Evolutionary conservation across 2,329 filamentous ascomycete genomes (phyloP).

Genomic region (Pseudofabraea citricarpa): DNA sequence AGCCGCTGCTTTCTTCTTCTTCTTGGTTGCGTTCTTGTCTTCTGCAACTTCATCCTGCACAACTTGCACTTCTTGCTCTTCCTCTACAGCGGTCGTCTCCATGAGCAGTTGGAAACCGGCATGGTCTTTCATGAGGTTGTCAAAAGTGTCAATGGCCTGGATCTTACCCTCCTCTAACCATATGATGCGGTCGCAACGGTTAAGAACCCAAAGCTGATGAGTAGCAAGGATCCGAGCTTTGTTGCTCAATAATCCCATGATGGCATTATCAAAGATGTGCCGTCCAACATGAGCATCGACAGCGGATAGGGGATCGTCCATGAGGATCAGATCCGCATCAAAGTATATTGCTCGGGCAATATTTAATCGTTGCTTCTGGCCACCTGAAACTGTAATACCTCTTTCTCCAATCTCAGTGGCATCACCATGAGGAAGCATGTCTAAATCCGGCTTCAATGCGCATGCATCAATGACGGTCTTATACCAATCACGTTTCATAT

Average conservation of each 20-base stretch:
- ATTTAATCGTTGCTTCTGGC: slow-evolving; percentile 61
- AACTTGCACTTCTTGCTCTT: slow-evolving; percentile 30
- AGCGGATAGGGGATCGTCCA: slow-evolving; percentile 30
- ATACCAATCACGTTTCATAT: slow-evolving; percentile 52
- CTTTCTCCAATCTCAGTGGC: slow-evolving; percentile 63
- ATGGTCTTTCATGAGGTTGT: slow-evolving; percentile 57
- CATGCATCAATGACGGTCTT: slow-evolving; percentile 59
- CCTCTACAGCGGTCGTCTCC: slow-evolving; percentile 51
- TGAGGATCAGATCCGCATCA: slow-evolving; percentile 26
- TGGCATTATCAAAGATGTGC: slow-evolving; percentile 61
- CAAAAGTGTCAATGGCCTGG: slow-evolving; percentile 58
- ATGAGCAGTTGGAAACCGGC: slow-evolving; percentile 55
- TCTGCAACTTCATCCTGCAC: slow-evolving; percentile 48
- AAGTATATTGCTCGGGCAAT: slow-evolving; percentile 50
- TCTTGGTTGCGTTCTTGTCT: slow-evolving; percentile 38
- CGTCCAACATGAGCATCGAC: slow-evolving; percentile 31
- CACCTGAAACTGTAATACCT: slow-evolving; percentile 63
- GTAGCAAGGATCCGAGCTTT: slow-evolving; percentile 66
- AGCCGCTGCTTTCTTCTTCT: slow-evolving; percentile 52
- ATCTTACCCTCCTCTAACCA: slow-evolving; percentile 61
- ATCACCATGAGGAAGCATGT: slow-evolving; percentile 60
- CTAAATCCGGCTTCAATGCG: slow-evolving; percentile 56
- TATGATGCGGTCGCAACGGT: slow-evolving; percentile 62
- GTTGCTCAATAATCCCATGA: slow-evolving; percentile 59
- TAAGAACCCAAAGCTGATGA: slow-evolving; percentile 63